These are phyloP conservation scores for Parathielavia appendiculata DNA, from an alignment of 495 filamentous ascomycete genomes.

Conservation along the genomic window DNA sequence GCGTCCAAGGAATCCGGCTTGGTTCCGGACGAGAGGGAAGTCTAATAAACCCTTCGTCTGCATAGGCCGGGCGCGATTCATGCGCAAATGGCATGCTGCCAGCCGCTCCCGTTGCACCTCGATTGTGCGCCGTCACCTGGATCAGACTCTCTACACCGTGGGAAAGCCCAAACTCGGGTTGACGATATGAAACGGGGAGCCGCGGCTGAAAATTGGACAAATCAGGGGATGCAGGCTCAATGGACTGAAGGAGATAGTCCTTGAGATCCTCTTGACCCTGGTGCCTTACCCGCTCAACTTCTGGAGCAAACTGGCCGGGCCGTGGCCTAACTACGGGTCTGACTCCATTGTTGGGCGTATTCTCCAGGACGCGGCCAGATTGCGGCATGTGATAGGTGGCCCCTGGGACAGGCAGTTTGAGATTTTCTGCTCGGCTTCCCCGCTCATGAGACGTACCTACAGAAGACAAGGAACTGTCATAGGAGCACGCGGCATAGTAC, in stretches of 20 bases:
- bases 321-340: slow-evolving; percentile 25
- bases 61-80: not conserved
- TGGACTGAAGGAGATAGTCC: slow-evolving; percentile 40
- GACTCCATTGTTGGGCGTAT: not conserved
- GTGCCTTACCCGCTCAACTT: slow-evolving; percentile 18
- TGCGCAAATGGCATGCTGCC: slow-evolving; percentile 1
- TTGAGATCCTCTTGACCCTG: slow-evolving; percentile 28
- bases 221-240: slow-evolving; percentile 36
- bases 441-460: not conserved
- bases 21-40: slow-evolving; percentile 22
- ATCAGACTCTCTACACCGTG: not conserved
- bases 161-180: not conserved
- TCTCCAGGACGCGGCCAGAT: slow-evolving; percentile 1
- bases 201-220: slow-evolving; percentile 11
- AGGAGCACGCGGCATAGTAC: slow-evolving; percentile 1
- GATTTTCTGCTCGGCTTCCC: not conserved
- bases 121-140: not conserved
- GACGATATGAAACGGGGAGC: slow-evolving; percentile 3
- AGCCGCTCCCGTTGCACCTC: not conserved
- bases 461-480: not conserved
- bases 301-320: not conserved
- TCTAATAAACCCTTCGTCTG: slow-evolving; percentile 26
- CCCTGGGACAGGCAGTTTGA: not conserved
- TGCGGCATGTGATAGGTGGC: slow-evolving; percentile 6
- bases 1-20: slow-evolving; percentile 1